Evolutionary conservation across 2,329 filamentous ascomycete genomes (phyloP).

Genomic region (Fusarium sp.): DNA sequence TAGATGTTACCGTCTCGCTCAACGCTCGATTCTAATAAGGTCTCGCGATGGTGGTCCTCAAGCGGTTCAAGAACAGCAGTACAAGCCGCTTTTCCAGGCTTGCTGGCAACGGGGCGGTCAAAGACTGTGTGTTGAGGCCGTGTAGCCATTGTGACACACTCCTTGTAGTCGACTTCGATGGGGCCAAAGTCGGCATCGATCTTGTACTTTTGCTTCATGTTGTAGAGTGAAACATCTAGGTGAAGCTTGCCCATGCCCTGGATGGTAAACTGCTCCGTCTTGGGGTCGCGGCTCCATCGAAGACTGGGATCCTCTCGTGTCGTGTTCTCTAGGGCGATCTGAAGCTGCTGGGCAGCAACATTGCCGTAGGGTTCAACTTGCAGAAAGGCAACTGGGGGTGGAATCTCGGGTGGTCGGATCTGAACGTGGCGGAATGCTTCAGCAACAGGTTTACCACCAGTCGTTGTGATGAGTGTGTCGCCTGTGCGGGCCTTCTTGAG

Average conservation of each 20-base stretch:
- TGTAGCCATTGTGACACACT: conserved; percentile 74
- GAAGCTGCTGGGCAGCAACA: conserved; percentile 82
- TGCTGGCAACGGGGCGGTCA: conserved; percentile 84
- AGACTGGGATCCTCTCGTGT: conserved; percentile 94
- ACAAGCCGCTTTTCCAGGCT: conserved; percentile 81
- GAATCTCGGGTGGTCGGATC: conserved; percentile 87
- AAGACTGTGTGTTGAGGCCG: conserved; percentile 71
- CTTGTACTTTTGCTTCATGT: conserved; percentile 89
- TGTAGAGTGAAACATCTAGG: conserved; percentile 90
- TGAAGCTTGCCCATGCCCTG: conserved; percentile 98
- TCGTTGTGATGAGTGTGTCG: conserved; percentile 86
- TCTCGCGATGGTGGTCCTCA: conserved; percentile 53
- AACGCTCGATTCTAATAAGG: conserved; percentile 55
- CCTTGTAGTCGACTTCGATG: conserved; percentile 96
- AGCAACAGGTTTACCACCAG: conserved; percentile 70
- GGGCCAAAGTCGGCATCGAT: conserved; percentile 87
- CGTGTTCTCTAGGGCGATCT: conserved; percentile 79
- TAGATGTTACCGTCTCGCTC: conserved; percentile 78
- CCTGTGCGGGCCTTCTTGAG: conserved; percentile 93
- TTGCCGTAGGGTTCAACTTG: conserved; percentile 85
- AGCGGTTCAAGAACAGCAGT: conserved; percentile 75
- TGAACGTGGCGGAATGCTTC: conserved; percentile 79
- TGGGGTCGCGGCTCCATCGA: conserved; percentile 84
- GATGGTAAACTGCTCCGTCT: conserved; percentile 91
- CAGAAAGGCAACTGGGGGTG: conserved; percentile 96